These are phyloP conservation scores for Gentiana macrophylla DNA, from an alignment of 257 asterid genomes.

Conservation along the genomic window DNA sequence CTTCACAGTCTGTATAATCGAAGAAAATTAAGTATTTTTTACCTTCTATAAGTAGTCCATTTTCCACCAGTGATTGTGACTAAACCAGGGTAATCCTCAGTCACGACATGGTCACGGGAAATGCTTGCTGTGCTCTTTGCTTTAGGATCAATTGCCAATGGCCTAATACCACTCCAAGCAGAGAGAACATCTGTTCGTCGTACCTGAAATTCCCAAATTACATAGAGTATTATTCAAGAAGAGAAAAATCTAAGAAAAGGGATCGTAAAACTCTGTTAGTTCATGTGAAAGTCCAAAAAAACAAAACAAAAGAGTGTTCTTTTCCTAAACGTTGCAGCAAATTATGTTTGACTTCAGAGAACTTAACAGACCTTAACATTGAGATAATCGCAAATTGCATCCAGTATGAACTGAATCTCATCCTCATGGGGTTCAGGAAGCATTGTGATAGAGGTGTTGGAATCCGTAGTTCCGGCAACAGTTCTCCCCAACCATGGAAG, in stretches of 20 bases:
- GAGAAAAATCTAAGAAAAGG: background rate
- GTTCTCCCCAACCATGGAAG: slow-evolving; percentile 99
- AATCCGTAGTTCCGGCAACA: slow-evolving; percentile 96
- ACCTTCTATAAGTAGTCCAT: slow-evolving; percentile 99
- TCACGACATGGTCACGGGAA: slow-evolving; percentile 87
- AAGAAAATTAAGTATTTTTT: slow-evolving; percentile 6
- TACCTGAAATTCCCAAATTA: slow-evolving; percentile 40
- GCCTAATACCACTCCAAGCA: slow-evolving; percentile 99
- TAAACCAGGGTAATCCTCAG: slow-evolving; percentile 87
- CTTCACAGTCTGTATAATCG: too few species aligned
- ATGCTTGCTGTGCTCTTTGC: slow-evolving; percentile 88
- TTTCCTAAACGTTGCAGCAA: too few species aligned
- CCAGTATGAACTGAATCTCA: slow-evolving; percentile 91
- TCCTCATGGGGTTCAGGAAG: slow-evolving; percentile 96
- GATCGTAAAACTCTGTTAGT: too few species aligned
- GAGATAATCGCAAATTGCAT: slow-evolving; percentile 91
- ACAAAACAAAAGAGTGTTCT: too few species aligned
- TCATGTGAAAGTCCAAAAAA: background rate
- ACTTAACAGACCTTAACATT: slow-evolving; percentile 64
- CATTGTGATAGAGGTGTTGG: slow-evolving; percentile 80
- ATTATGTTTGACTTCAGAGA: background rate
- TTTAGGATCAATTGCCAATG: slow-evolving; percentile 86
- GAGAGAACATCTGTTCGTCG: slow-evolving; percentile 86
- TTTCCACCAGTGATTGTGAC: slow-evolving; percentile 97
- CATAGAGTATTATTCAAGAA: slow-evolving; percentile 13